Base-by-base conservation (phyloP, 345 rosid genomes). In the Boechera stricta region DNA sequence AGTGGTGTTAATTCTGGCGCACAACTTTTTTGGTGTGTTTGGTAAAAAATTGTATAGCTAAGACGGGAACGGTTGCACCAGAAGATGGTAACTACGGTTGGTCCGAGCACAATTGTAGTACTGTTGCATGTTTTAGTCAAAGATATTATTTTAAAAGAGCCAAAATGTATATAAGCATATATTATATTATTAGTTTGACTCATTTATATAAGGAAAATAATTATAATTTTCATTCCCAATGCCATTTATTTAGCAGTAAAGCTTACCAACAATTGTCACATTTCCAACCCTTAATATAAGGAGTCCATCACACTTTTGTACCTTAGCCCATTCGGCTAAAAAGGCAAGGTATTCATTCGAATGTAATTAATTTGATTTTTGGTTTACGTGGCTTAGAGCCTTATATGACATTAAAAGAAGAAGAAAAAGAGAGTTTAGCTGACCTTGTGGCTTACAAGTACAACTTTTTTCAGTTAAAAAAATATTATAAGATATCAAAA, bases 261-360 rank as follows among this genome's bases (percentile, higher is more conserved):
- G 73, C 77, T 66, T 78, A 58, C 53, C 61, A 57, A 45, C 52
- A 24, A 35, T 54, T 12, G 51, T 45, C 71, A 78, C 73, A 78
- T 65, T 71, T 48, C 38, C 39, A 77, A 77, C 54, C 81, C 81
- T 66, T 72, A 77, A 72, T 71, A 77, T n/a, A 65, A 65, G 81
- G 81, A 72, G 57, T 29, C 67, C 77, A 66, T 65, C 64, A 29
- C 69, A 72, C 73, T 65, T 72, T 72, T 77, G 67, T 48, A 56
- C 56, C 41, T 39, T 78, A 28, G 16, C 75, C 3, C 28, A 66
- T 71, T 71, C 54, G 32, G 54, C 57, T 77, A 47, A 77, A 18
- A 64, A 55, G 29, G 57, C 6, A 33, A 35, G 29, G 4, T 8
- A 2, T 13, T 39, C 38, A 54, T 63, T 63, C 38, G 56, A 77